Conservation (phyloP, 2,329 filamentous ascomycete genomes). For the Mycosphaerella arachidis region DNA sequence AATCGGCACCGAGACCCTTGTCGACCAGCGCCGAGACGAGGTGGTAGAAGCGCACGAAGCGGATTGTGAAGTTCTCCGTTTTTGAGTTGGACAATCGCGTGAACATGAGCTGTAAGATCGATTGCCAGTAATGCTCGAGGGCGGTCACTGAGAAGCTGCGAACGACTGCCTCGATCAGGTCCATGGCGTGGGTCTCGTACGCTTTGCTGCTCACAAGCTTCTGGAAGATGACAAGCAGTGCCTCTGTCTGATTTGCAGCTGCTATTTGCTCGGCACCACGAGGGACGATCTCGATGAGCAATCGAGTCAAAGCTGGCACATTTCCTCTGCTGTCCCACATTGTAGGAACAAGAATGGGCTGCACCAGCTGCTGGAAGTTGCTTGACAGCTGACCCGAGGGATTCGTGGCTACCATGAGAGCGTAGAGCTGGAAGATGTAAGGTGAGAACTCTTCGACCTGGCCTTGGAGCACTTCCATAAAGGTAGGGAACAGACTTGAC, state of each 20-base stretch:
- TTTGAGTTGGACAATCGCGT: conserved; percentile 66
- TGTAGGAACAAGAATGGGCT: conserved; percentile 70
- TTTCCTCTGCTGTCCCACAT: conserved; percentile 93
- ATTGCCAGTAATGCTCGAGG: conserved; percentile 71
- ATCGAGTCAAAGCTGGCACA: conserved; percentile 80
- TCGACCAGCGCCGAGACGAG: conserved; percentile 76
- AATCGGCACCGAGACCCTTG: conserved; percentile 83
- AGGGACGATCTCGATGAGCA: conserved; percentile 79
- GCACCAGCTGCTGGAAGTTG: conserved; percentile 74
- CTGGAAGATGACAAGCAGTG: conserved; percentile 87
- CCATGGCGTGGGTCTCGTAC: conserved; percentile 82
- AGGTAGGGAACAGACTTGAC: conserved; percentile 74
- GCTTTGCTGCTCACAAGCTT: conserved; percentile 76
- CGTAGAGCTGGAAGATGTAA: conserved; percentile 93
- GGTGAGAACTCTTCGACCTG: conserved; percentile 92
- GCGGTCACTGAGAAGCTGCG: conserved; percentile 68
- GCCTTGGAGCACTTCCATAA: conserved; percentile 72
- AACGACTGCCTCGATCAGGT: conserved; percentile 79
- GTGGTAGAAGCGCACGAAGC: conserved; percentile 93
- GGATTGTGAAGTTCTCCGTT: conserved; percentile 77
- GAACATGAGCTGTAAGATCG: conserved; percentile 77
- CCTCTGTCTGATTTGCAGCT: conserved; percentile 74
- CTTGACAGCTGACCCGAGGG: conserved; percentile 71
- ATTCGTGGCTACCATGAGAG: conserved; percentile 82
- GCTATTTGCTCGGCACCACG: conserved; percentile 69